Base-by-base conservation (phyloP, 139 green algal species). In the Micractinium conductrix region DNA sequence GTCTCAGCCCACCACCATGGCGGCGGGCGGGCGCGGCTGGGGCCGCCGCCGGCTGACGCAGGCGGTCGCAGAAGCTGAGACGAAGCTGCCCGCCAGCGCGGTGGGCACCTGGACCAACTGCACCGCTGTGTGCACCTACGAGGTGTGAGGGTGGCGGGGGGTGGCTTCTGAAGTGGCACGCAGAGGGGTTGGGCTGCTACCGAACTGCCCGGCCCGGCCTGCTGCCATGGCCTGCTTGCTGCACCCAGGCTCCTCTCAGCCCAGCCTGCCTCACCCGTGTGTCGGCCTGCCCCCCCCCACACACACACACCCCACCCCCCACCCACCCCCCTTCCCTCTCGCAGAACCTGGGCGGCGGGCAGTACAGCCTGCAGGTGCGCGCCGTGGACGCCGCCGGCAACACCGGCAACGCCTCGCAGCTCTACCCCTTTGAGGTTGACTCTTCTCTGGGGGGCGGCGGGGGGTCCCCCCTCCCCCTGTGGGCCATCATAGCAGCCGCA, bases 301-400 rank as follows among this genome's bases (percentile, higher is more conserved):
- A 48, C 5, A n/a, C n/a, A n/a, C n/a, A n/a, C n/a, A n/a, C n/a
- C n/a, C n/a, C n/a, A n/a, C n/a, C n/a, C n/a, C n/a, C n/a, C n/a
- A n/a, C n/a, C n/a, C n/a, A n/a, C n/a, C n/a, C n/a, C n/a, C n/a
- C 40, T 21, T 12, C 42, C 26, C 21, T 55, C 17, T 10, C 17
- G 67, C 38, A 71, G 37, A 84, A 72, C 40, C 63, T 91, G 62
- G 35, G 19, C n/a, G 40, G 33, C 33, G 87, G 87, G 22, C 44
- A 38, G 33, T 91, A 91, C 82, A 48, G 53, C n/a, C 76, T 88
- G n/a, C 58, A 44, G 19, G 69, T 78, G 21, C 79, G 78, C n/a
- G 89, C 78, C 2, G 55, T 87, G 2, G 89, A 93, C 55, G 68
- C 43, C 8, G 86, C 89, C 19, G 90, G 90, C 44, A 93, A 93